phyloP scores from a whole-genome alignment of 2,329 filamentous ascomycete genomes.

The Cladosporium phlei region DNA sequence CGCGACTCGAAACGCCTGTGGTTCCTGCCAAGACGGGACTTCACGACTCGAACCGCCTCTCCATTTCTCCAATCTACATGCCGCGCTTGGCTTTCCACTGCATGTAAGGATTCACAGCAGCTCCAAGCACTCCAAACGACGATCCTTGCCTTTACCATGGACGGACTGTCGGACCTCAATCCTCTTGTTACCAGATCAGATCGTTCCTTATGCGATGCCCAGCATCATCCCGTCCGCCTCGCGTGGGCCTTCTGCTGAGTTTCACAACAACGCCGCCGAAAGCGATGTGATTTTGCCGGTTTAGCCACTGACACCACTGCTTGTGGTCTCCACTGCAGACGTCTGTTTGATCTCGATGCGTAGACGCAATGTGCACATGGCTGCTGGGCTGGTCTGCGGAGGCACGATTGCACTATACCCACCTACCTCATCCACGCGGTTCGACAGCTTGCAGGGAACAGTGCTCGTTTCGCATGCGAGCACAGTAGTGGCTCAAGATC shows the following conservation, averaged over 20 bases:
- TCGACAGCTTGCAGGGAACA: too few relatives aligned
- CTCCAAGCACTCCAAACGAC: neutral
- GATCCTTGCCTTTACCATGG: slow-evolving; percentile 6
- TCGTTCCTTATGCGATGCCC: neutral
- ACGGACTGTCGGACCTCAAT: neutral
- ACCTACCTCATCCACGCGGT: too few relatives aligned
- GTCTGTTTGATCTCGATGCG: too few relatives aligned
- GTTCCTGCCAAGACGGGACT: slow-evolving; percentile 6
- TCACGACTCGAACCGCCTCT: slow-evolving; percentile 5
- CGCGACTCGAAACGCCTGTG: neutral
- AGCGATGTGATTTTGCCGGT: neutral
- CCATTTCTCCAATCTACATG: slow-evolving; percentile 6
- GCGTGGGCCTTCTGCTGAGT: neutral
- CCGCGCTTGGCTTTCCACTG: slow-evolving; percentile 5
- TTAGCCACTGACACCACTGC: slow-evolving; percentile 7
- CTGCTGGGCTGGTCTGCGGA: too few relatives aligned
- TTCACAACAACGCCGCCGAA: neutral
- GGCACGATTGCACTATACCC: too few relatives aligned
- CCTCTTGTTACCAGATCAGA: neutral
- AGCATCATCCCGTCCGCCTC: neutral
- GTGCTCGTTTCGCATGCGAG: too few relatives aligned
- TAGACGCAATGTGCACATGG: too few relatives aligned
- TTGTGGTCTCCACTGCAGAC: neutral
- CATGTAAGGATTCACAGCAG: slow-evolving; percentile 2
- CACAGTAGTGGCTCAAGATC: too few relatives aligned